Conservation (phyloP, 164 flowering plant genomes). For the Piper betle region DNA sequence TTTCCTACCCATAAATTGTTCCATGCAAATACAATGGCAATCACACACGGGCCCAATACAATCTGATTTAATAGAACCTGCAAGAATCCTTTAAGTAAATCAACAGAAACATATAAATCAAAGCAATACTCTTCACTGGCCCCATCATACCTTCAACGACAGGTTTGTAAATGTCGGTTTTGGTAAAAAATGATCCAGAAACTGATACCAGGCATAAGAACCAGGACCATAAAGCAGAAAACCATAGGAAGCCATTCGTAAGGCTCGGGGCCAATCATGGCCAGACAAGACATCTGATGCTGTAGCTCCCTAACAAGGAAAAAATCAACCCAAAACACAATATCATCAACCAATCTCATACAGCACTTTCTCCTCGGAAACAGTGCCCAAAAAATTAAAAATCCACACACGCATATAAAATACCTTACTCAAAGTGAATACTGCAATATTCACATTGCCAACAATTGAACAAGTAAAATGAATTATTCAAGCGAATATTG, state of each 20-base stretch:
- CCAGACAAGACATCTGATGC: constrained; percentile 19
- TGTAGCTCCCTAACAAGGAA: constrained; percentile 23
- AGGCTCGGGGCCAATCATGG: constrained; percentile 84
- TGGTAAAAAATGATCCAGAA: constrained; percentile 58
- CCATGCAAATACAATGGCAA: constrained; percentile 95
- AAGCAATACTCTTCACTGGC: not conserved
- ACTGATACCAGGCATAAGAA: constrained; percentile 89
- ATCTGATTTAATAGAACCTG: constrained; percentile 85
- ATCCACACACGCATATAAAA: no score
- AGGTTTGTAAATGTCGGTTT: constrained; percentile 47
- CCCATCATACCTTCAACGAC: constrained; percentile 45
- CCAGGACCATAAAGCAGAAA: constrained; percentile 96
- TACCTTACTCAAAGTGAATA: no score
- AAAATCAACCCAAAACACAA: no score
- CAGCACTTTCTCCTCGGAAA: no score
- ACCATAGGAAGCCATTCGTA: constrained; percentile 85
- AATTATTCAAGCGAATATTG: no score
- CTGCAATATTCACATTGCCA: no score
- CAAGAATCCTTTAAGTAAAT: constrained; percentile 4
- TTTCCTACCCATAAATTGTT: constrained; percentile 79
- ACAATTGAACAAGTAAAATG: no score
- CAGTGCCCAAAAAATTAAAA: no score
- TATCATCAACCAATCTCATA: not conserved
- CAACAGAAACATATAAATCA: not conserved
- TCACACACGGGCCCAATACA: constrained; percentile 78